Conservation (phyloP, 2,329 filamentous ascomycete species). For the Cryphonectria radicalis region DNA sequence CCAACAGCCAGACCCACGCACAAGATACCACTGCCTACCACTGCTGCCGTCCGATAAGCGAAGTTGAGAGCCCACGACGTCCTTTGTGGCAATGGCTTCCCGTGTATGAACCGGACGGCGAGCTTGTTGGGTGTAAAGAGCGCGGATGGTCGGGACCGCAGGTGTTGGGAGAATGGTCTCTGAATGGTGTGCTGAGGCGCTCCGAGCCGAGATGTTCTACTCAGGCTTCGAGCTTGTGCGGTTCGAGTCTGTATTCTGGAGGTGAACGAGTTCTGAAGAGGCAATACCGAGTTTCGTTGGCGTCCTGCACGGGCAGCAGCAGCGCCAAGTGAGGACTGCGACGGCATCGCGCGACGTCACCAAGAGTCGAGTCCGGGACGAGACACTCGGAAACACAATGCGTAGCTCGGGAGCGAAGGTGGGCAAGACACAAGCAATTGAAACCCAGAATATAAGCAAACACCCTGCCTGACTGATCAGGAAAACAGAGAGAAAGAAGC, state of each 20-base stretch:
- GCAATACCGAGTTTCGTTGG: constrained; percentile 15
- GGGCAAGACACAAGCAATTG: neutral
- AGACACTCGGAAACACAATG: neutral
- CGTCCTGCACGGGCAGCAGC: constrained; percentile 26
- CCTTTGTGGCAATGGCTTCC: constrained; percentile 55
- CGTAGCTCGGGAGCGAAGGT: neutral
- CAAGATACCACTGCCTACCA: constrained; percentile 75
- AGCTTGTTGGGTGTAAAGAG: constrained; percentile 33
- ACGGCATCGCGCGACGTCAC: constrained; percentile 26
- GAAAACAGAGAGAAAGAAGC: neutral
- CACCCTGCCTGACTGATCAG: neutral
- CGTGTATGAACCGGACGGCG: constrained; percentile 51
- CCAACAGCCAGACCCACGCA: constrained; percentile 71
- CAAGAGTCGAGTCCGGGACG: neutral
- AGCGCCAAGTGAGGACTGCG: constrained; percentile 24
- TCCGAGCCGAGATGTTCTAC: constrained; percentile 17
- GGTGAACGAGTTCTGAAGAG: constrained; percentile 10
- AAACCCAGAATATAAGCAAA: neutral
- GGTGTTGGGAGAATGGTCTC: constrained; percentile 14
- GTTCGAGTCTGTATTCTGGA: constrained; percentile 11
- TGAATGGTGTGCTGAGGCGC: constrained; percentile 14
- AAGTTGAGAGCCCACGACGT: constrained; percentile 58
- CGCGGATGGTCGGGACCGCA: constrained; percentile 21
- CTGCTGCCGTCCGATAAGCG: constrained; percentile 71
- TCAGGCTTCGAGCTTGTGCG: constrained; percentile 19